These are phyloP conservation scores for Thelephora terrestris DNA, from an alignment of 1,284 basidiomycete genomes.

Conservation along the genomic window DNA sequence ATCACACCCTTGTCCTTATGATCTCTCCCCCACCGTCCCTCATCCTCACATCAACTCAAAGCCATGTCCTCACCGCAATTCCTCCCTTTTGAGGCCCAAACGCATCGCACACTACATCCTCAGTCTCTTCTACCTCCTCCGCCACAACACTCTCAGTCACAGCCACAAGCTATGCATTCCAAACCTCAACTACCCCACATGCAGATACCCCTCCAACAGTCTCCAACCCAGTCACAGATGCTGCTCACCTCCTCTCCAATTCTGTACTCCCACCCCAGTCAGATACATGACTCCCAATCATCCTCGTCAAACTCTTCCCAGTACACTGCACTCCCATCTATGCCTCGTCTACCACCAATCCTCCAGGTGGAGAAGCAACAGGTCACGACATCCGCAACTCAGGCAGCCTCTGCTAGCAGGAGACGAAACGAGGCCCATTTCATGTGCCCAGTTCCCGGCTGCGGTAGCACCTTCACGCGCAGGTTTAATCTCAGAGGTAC, in stretches of 20 bases:
- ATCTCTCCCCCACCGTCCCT: conserved; percentile 6
- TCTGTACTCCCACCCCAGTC: conserved; percentile 41
- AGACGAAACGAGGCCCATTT: conserved; percentile 87
- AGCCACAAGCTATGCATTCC: neutral
- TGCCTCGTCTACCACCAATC: conserved; percentile 70
- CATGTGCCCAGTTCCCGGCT: conserved; percentile 89
- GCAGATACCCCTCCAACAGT: too few relatives aligned
- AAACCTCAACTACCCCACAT: neutral
- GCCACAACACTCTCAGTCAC: conserved; percentile 4
- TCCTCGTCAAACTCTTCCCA: conserved; percentile 14
- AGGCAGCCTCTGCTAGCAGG: conserved; percentile 82
- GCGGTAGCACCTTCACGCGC: conserved; percentile 89
- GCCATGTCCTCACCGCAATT: conserved; percentile 9
- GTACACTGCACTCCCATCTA: conserved; percentile 10
- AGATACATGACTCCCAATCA: conserved; percentile 5
- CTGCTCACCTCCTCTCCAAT: conserved; percentile 20
- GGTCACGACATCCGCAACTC: conserved; percentile 92
- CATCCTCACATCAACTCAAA: conserved; percentile 6
- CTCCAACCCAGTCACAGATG: conserved; percentile 12
- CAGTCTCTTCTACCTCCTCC: conserved; percentile 2
- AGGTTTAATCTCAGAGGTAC: conserved; percentile 75
- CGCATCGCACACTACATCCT: conserved; percentile 6
- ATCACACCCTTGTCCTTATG: neutral
- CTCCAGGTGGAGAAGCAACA: conserved; percentile 84
- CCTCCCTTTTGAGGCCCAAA: conserved; percentile 7